Conservation (phyloP, 345 rosid genomes). For the Camelina hispida region DNA sequence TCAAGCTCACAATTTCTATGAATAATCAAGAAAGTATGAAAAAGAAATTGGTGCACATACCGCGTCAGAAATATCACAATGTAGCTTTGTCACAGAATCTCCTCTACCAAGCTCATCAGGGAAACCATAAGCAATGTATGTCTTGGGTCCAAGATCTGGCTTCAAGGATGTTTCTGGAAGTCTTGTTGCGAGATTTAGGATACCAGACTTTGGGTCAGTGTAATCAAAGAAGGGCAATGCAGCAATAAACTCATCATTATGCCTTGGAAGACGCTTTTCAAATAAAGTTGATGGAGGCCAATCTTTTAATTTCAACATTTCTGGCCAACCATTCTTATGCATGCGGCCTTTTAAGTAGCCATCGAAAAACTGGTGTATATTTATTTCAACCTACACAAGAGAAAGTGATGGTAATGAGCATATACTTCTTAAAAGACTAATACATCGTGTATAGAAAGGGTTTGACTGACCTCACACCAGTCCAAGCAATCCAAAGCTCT, state of each 20-base stretch:
- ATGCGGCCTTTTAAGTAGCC: slow-evolving; percentile 57
- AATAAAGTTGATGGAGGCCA: slow-evolving; percentile 84
- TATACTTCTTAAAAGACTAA: not conserved
- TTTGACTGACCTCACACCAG: slow-evolving; percentile 48
- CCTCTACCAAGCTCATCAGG: slow-evolving; percentile 76
- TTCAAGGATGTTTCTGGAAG: slow-evolving; percentile 60
- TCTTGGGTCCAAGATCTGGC: slow-evolving; percentile 92
- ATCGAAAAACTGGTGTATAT: slow-evolving; percentile 63
- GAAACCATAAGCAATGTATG: slow-evolving; percentile 80
- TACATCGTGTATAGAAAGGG: not conserved
- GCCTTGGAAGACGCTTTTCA: slow-evolving; percentile 67
- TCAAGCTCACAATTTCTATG: too few relatives aligned
- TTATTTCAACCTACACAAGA: slow-evolving; percentile 61
- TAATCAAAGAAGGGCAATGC: slow-evolving; percentile 78
- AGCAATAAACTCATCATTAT: slow-evolving; percentile 62
- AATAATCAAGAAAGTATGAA: not conserved
- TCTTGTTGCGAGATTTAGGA: slow-evolving; percentile 61
- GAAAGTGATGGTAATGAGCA: slow-evolving; percentile 16
- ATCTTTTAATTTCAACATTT: slow-evolving; percentile 70
- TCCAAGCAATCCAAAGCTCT: slow-evolving; percentile 69
- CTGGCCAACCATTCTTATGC: slow-evolving; percentile 53
- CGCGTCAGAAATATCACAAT: slow-evolving; percentile 87
- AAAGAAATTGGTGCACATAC: slow-evolving; percentile 42
- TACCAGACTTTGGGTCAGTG: slow-evolving; percentile 65
- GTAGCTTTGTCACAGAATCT: slow-evolving; percentile 88